These are phyloP conservation scores for Hypoxylon cercidicola DNA, from an alignment of 495 filamentous ascomycete species.

Conservation along the genomic window DNA sequence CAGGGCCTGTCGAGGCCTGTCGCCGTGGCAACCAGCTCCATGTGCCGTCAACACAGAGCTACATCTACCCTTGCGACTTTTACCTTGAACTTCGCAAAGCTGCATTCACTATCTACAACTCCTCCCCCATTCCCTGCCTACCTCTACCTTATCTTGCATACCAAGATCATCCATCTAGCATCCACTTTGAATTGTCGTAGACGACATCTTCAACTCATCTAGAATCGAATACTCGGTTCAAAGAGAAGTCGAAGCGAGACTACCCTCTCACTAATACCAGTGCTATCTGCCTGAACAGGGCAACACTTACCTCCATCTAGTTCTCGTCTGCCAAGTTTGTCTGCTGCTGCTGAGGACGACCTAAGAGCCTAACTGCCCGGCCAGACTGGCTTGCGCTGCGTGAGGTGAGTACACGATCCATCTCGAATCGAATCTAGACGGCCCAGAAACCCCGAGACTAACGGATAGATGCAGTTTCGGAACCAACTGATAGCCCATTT, in stretches of 20 bases:
- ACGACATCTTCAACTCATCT: constrained; percentile 13
- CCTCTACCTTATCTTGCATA: constrained; percentile 44
- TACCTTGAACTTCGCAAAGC: constrained; percentile 23
- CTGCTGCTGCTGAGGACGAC: constrained; percentile 56
- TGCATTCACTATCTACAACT: constrained; percentile 33
- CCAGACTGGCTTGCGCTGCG: constrained; percentile 77
- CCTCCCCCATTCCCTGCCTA: constrained; percentile 34
- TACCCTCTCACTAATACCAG: constrained; percentile 14
- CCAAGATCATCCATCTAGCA: constrained; percentile 37
- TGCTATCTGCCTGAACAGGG: constrained; percentile 35
- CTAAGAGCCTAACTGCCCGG: constrained; percentile 62
- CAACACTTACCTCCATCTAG: constrained; percentile 42
- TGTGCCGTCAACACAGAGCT: constrained; percentile 35
- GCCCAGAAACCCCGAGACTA: constrained; percentile 32
- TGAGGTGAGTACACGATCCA: constrained; percentile 63
- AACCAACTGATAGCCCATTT: constrained; percentile 61
- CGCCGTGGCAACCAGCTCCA: constrained; percentile 32
- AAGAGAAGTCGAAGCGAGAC: constrained; percentile 21
- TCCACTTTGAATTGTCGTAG: constrained; percentile 36
- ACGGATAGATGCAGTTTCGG: constrained; percentile 59
- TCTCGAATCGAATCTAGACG: constrained; percentile 9
- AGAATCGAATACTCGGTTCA: neutral
- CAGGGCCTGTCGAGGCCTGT: constrained; percentile 6
- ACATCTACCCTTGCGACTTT: constrained; percentile 30
- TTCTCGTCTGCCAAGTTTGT: constrained; percentile 50